Evolutionary conservation across 2,329 filamentous ascomycete genomes (phyloP).

Genomic region (Talaromyces piceae): DNA sequence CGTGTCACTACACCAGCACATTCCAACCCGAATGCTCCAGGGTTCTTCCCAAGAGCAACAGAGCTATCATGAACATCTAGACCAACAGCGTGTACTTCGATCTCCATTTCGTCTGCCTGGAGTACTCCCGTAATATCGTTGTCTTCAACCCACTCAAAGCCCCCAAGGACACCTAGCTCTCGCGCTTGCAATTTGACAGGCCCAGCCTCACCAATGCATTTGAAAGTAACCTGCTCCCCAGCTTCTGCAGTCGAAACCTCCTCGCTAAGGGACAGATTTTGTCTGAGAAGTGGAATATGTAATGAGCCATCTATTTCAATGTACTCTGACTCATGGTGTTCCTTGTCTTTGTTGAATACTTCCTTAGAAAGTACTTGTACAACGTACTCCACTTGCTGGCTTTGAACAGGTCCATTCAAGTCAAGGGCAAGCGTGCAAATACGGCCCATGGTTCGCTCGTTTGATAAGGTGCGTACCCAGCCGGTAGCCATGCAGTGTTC

Average conservation of each 20-base stretch:
- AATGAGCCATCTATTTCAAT: background rate
- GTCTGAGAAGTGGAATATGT: background rate
- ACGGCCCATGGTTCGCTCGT: background rate
- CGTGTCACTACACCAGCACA: constrained; percentile 6
- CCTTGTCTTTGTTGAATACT: background rate
- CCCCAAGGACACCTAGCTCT: background rate
- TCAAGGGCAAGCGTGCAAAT: background rate
- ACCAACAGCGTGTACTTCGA: constrained; percentile 3
- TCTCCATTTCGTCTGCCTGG: constrained; percentile 1
- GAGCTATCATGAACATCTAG: constrained; percentile 1
- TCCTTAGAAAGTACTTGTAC: background rate
- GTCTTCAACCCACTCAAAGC: background rate
- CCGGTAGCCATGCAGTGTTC: background rate
- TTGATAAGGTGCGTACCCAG: background rate
- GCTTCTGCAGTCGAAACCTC: background rate
- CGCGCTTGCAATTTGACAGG: background rate
- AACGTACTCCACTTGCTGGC: background rate
- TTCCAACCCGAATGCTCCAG: constrained; percentile 2
- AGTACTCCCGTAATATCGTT: background rate
- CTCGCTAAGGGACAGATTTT: background rate
- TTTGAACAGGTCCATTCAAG: background rate
- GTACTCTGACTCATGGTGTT: background rate
- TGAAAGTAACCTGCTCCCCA: background rate
- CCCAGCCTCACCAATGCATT: background rate
- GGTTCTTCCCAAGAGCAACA: constrained; percentile 1